phyloP scores from a whole-genome alignment of 495 filamentous ascomycete species.

The Daldinia concentrica region DNA sequence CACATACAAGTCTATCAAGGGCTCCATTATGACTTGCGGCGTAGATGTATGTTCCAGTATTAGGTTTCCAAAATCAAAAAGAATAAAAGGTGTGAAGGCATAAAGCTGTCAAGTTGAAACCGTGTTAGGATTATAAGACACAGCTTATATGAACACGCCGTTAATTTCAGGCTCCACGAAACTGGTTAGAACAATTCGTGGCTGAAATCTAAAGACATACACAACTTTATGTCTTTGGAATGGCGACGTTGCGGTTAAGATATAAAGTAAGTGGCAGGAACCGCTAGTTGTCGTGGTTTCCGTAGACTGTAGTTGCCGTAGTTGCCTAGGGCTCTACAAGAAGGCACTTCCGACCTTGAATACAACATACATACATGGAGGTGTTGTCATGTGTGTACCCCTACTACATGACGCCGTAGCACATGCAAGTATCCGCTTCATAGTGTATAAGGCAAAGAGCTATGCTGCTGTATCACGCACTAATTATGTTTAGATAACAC shows the following conservation, averaged over 20 bases:
- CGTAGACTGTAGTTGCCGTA: too few species aligned
- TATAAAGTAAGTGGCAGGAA: not conserved
- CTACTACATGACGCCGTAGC: too few species aligned
- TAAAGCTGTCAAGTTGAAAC: too few species aligned
- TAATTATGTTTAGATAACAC: too few species aligned
- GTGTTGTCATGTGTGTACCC: too few species aligned
- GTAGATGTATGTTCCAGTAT: not conserved
- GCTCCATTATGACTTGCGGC: not conserved
- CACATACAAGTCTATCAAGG: conserved; percentile 29
- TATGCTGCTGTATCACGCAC: too few species aligned
- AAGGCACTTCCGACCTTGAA: not conserved
- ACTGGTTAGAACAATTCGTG: not conserved
- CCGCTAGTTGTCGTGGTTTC: not conserved
- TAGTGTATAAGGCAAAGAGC: too few species aligned
- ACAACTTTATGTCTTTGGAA: not conserved
- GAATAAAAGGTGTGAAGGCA: not conserved
- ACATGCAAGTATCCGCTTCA: too few species aligned
- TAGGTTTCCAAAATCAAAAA: not conserved
- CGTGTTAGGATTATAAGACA: too few species aligned
- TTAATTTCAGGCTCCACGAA: too few species aligned
- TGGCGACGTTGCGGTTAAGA: not conserved
- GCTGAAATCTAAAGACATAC: not conserved
- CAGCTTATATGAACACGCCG: too few species aligned
- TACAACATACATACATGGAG: too few species aligned
- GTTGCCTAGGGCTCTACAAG: not conserved